phyloP scores from a whole-genome alignment of 345 rosid genomes.

The Aquilaria malaccensis region DNA sequence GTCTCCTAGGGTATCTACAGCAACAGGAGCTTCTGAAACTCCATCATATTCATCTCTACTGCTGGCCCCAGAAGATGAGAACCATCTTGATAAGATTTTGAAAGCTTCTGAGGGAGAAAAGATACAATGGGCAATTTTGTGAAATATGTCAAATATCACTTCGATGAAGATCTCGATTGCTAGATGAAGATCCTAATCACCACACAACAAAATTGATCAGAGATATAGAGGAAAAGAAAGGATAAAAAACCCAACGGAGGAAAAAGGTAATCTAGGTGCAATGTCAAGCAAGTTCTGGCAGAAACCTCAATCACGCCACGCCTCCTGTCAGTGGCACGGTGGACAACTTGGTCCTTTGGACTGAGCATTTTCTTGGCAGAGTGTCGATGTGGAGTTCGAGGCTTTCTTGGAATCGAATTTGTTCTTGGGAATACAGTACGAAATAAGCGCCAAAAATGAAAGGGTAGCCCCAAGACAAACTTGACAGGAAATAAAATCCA shows the following conservation, averaged over 20 bases:
- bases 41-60: slow-evolving; percentile 9
- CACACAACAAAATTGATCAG: neutral
- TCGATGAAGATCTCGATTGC: slow-evolving; percentile 52
- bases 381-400: slow-evolving; percentile 13
- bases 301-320: slow-evolving; percentile 62
- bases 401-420: slow-evolving; percentile 12
- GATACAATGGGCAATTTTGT: slow-evolving; percentile 36
- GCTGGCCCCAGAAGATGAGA: slow-evolving; percentile 18
- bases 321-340: slow-evolving; percentile 47
- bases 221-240: neutral
- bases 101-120: slow-evolving; percentile 46
- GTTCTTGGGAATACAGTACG: slow-evolving; percentile 25
- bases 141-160: slow-evolving; percentile 42
- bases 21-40: slow-evolving; percentile 16
- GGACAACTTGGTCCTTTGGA: slow-evolving; percentile 38
- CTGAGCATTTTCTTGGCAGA: slow-evolving; percentile 23
- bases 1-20: slow-evolving; percentile 35
- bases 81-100: slow-evolving; percentile 18
- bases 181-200: slow-evolving; percentile 50
- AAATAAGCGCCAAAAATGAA: slow-evolving; percentile 23
- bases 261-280: neutral
- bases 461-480: slow-evolving; percentile 29
- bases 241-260: neutral
- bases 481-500: slow-evolving; percentile 39
- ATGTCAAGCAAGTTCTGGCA: neutral